phyloP scores from a whole-genome alignment of 495 filamentous ascomycete species.

The Aspergillus baeticus region DNA sequence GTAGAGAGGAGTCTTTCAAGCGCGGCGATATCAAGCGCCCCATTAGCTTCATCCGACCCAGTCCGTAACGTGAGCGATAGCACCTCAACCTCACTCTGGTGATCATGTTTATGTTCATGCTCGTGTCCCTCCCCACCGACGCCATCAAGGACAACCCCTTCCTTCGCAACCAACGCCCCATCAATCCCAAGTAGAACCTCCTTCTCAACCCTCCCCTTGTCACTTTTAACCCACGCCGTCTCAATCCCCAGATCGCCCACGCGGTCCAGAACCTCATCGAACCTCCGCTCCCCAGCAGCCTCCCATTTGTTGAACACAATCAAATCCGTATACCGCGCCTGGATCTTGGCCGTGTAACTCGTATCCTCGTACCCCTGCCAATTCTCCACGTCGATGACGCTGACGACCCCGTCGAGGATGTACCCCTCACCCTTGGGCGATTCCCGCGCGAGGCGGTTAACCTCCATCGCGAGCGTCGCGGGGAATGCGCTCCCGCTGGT shows the following conservation, averaged over 20 bases:
- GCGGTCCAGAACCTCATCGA: slow-evolving; percentile 81
- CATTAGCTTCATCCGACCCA: slow-evolving; percentile 10
- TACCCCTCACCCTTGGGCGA: slow-evolving; percentile 47
- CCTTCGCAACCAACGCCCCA: slow-evolving; percentile 65
- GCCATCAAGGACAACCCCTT: slow-evolving; percentile 51
- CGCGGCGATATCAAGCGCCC: slow-evolving; percentile 61
- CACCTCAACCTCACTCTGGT: slow-evolving; percentile 89
- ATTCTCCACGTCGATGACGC: slow-evolving; percentile 95
- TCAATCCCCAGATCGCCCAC: slow-evolving; percentile 84
- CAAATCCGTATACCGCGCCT: slow-evolving; percentile 88
- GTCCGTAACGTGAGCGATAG: slow-evolving; percentile 68
- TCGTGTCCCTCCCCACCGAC: slow-evolving; percentile 14
- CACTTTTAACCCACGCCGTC: slow-evolving; percentile 75
- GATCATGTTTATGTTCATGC: slow-evolving; percentile 37
- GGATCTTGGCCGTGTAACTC: slow-evolving; percentile 78
- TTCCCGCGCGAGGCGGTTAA: slow-evolving; percentile 70
- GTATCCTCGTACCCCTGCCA: slow-evolving; percentile 96
- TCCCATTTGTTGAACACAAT: slow-evolving; percentile 98
- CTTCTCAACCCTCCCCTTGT: slow-evolving; percentile 70
- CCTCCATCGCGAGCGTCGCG: slow-evolving; percentile 86
- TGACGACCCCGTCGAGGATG: slow-evolving; percentile 84
- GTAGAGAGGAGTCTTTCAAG: slow-evolving; percentile 64
- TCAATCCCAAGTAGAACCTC: slow-evolving; percentile 86
- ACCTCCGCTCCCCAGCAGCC: slow-evolving; percentile 60
- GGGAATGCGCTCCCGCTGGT: slow-evolving; percentile 87